Base-by-base conservation (phyloP, 768 basidiomycete genomes). In the Botryobasidium botryosum region DNA sequence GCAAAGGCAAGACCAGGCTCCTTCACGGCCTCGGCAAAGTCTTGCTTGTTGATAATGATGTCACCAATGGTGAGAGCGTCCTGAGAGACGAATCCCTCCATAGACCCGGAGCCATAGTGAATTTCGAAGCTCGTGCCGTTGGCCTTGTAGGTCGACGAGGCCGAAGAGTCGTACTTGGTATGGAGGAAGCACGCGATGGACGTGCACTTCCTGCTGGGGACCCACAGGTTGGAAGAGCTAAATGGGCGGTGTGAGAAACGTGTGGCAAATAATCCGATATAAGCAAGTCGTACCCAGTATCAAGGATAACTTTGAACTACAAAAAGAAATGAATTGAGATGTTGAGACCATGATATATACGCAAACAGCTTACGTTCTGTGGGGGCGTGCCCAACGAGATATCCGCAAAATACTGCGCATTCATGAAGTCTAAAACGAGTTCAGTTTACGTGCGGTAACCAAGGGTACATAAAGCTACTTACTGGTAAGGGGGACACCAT, bases 1-100 rank as follows among this genome's bases (percentile, higher is more conserved):
- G 94, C 92, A 59, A 99, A 99, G 4, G 91, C 79, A 40, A 99
- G 77, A 36, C 94, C 94, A 18, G 94, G 94, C 59, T 97, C 92
- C 62, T 87, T 85, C 47, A 77, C 79, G 2, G 91, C 87, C 65
- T 97, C 94, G 7, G 90, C 92, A 55, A 99, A 99, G 57, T 88
- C 79, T 59, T 85, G 83, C 10, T 63, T 50, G 54, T 65, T 68
- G 60, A 99, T 71, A 23, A 60, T 60, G 37, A 99, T 59, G 59
- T 94, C 94, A 31, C 87, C 88, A 48, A 99, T 88, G 6, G 60
- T 59, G 40, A 97, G 62, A 3, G 57, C 58, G 55, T 99, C 94
- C 48, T 74, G 75, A 8, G 90, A 96, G 44, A 97, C 80, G 58
- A 82, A 88, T 45, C 94, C 94, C 59, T 94, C 79, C 77, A 99